Evolutionary conservation across 192 early-diverging fungal species (phyloP).

Genomic region (Backusella westeae): DNA sequence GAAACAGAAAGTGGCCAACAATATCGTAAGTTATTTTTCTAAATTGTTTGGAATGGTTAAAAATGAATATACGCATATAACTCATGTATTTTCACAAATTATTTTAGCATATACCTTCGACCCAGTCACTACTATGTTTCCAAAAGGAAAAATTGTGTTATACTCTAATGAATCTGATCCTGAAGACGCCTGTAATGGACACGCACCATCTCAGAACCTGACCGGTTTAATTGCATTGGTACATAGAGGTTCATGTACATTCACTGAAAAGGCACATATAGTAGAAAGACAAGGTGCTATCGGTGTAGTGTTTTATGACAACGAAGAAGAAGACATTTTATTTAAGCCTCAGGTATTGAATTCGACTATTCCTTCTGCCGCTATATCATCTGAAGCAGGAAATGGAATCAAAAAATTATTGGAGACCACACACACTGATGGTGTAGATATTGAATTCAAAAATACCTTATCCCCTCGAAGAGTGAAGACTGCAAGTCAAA

Average conservation of each 20-base stretch:
- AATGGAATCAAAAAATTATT: constrained; percentile 44
- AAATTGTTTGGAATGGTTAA: not conserved
- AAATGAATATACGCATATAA: constrained; percentile 12
- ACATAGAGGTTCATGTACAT: constrained; percentile 68
- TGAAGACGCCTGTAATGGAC: constrained; percentile 47
- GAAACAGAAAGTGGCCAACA: not conserved
- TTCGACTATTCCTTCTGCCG: constrained; percentile 52
- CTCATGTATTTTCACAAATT: constrained; percentile 1
- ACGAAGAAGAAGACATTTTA: constrained; percentile 6
- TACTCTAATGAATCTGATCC: constrained; percentile 37
- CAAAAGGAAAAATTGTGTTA: constrained; percentile 43
- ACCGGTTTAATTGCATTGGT: constrained; percentile 57
- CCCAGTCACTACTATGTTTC: constrained; percentile 25
- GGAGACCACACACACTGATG: constrained; percentile 15
- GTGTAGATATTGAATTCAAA: constrained; percentile 45
- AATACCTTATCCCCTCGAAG: constrained; percentile 39
- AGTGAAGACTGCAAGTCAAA: constrained; percentile 53
- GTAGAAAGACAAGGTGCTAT: constrained; percentile 58
- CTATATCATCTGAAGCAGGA: constrained; percentile 52
- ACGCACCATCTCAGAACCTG: constrained; percentile 36
- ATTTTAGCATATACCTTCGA: constrained; percentile 13
- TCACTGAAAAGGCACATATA: constrained; percentile 57
- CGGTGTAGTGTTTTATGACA: constrained; percentile 68
- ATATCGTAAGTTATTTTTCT: constrained; percentile 29
- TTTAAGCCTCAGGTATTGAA: constrained; percentile 29